Evolutionary conservation across 257 asterid species (phyloP), one percentile per base, ranked within the genome.

Genomic region (Solanum clarkiae): DNA sequence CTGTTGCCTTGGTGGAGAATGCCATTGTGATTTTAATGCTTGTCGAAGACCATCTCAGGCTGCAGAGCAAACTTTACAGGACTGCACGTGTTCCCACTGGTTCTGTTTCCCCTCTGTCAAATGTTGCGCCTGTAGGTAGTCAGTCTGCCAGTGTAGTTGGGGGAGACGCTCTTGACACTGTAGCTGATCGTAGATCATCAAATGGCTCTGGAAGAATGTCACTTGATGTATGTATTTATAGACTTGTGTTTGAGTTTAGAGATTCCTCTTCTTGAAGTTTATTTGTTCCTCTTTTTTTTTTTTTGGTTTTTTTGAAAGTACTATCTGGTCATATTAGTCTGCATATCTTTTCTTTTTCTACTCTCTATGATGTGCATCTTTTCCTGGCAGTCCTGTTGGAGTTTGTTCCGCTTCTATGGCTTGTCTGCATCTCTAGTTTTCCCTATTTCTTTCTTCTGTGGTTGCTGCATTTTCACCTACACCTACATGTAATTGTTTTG

Each of bases 11-110:
- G 94, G 98, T 96, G 88, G 99, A 96, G 94, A 96, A 96, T 87
- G 97, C 99, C 84, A 96, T 96, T 72, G 99, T 96, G 93, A 94
- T 96, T 88, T 90, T 95, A 87, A 95, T 95, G 99, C 98, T 96
- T 85, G 98, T 95, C 86, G 99, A 96, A 92, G 99, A 96, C 88
- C 98, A 96, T 88, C 89, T 96, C 84, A 93, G 99, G 86, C 88
- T 96, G 85, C 99, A 96, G 88, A 95, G 99, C 91, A 96, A 94
- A 90, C 93, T 93, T 84, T 93, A 92, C 90, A 89, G 92, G 77
- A 80, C 94, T 89, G 92, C 97, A 85, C 89, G 92, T 85, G 86
- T 93, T 88, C 94, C 97, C 13, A 87, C 92, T 86, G 88, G 86
- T 80, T 86, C 98, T 83, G 87, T 86, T 40, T 87, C 99, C 87